phyloP scores from a whole-genome alignment of 202 grass and related monocot species.

The Dendrocalamus latiflorus region DNA sequence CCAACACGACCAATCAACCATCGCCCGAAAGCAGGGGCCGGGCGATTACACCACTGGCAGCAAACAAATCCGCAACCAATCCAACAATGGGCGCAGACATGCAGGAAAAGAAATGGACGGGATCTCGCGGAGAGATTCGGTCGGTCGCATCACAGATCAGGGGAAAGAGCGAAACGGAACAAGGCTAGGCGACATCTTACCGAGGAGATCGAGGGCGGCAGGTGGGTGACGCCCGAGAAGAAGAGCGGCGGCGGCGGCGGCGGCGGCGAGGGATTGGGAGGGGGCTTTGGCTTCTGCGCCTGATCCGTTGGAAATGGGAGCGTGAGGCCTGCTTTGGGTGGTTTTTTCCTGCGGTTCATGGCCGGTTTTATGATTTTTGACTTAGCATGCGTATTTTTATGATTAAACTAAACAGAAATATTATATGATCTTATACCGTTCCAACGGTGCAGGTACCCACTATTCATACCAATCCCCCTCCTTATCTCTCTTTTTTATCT shows the following conservation, averaged over 20 bases:
- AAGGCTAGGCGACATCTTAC: not conserved
- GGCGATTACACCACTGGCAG: not conserved
- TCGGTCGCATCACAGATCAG: not conserved
- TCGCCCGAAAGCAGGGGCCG: not conserved
- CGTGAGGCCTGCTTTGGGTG: not conserved
- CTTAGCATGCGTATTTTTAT: too few relatives aligned
- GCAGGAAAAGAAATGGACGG: not conserved
- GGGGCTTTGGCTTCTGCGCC: too few relatives aligned
- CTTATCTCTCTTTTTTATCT: too few relatives aligned
- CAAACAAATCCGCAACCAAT: constrained; percentile 14
- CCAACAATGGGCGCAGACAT: not conserved
- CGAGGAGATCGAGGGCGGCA: not conserved
- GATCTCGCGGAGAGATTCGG: constrained; percentile 7
- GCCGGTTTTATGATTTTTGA: too few relatives aligned
- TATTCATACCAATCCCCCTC: too few relatives aligned
- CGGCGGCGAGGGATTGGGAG: not conserved
- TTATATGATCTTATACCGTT: too few relatives aligned
- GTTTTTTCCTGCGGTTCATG: too few relatives aligned
- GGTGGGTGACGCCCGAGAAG: constrained; percentile 6
- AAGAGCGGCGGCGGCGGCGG: not conserved
- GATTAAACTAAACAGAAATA: too few relatives aligned
- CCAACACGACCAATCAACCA: not conserved
- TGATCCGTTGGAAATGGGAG: too few relatives aligned
- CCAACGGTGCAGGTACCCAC: too few relatives aligned
- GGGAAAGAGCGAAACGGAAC: not conserved